These are phyloP conservation scores for Hevea brasiliensis DNA, from an alignment of 345 rosid species.

Conservation along the genomic window DNA sequence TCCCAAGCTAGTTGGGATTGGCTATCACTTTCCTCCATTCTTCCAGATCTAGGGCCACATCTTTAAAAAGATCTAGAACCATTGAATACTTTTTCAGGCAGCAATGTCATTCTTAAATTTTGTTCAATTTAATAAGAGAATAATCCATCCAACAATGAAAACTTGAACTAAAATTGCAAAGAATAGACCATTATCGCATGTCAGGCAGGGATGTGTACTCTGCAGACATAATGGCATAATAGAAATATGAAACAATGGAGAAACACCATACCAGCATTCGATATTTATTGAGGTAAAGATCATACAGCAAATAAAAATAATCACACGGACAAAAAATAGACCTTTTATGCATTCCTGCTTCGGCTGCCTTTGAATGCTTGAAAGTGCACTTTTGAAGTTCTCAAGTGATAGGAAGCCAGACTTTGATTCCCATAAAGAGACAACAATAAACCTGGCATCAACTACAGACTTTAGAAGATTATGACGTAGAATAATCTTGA, in stretches of 20 bases:
- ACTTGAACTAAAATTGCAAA: neutral
- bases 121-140: neutral
- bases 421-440: constrained; percentile 63
- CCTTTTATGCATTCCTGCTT: constrained; percentile 83
- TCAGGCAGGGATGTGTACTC: neutral
- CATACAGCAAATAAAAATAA: neutral
- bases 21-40: too few species aligned
- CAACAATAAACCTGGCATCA: constrained; percentile 64
- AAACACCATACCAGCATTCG: neutral
- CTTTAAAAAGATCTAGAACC: too few species aligned
- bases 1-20: neutral
- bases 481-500: constrained; percentile 16
- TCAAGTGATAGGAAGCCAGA: constrained; percentile 68
- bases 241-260: neutral
- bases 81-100: neutral
- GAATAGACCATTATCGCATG: neutral
- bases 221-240: neutral
- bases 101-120: neutral
- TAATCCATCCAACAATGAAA: neutral
- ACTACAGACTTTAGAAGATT: constrained; percentile 15
- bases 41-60: too few species aligned
- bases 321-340: constrained; percentile 10
- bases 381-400: constrained; percentile 72
- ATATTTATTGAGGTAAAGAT: neutral
- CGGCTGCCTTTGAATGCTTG: constrained; percentile 65